Evolutionary conservation across 495 filamentous ascomycete species (phyloP), one percentile per base, ranked within the genome.

Genomic region (Podospora sp.): DNA sequence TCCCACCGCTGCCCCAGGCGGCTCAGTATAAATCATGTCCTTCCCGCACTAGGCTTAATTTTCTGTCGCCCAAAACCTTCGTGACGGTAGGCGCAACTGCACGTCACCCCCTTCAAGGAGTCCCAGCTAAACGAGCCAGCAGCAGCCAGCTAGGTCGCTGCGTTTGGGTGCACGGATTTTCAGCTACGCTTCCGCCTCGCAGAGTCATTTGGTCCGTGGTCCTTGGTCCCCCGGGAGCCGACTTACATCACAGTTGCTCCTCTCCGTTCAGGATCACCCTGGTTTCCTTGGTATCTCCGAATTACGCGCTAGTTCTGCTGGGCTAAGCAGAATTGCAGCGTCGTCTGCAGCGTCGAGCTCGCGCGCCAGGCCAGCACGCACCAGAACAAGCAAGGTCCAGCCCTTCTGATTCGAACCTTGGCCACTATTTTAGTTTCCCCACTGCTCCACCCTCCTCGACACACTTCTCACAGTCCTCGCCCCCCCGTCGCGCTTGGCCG

Each of bases 1-100:
- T 35, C 29, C 24, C 16, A n/a, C 27, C 61, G 25, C 50, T 22
- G n/a, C 9, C 46, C 59, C 33, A 40, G 61, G 62, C 46, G 56
- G 60, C 53, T 53, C 63, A 65, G 55, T 75, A 75, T 77, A 77
- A 76, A 71, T 73, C 68, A 65, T 53, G 50, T 58, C 65, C 22
- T 63, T 67, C 71, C 75, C 73, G 70, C 72, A 73, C 73, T 76
- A 76, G 56, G 67, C 75, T 74, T 68, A 63, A 76, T 77, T 74
- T 73, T 73, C 72, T 68, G 69, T 66, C 69, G 69, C 62, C 57
- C 67, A 63, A 71, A 67, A 64, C 69, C 50, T 67, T 69, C 60
- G 40, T 69, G 63, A 69, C 59, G 63, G 66, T 61, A 63, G 29
- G 63, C 24, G 36, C 65, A 67, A 66, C 68, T 61, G 70, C 72